These are phyloP conservation scores for Penicillium angulare DNA, from an alignment of 495 filamentous ascomycete species.

Conservation along the genomic window DNA sequence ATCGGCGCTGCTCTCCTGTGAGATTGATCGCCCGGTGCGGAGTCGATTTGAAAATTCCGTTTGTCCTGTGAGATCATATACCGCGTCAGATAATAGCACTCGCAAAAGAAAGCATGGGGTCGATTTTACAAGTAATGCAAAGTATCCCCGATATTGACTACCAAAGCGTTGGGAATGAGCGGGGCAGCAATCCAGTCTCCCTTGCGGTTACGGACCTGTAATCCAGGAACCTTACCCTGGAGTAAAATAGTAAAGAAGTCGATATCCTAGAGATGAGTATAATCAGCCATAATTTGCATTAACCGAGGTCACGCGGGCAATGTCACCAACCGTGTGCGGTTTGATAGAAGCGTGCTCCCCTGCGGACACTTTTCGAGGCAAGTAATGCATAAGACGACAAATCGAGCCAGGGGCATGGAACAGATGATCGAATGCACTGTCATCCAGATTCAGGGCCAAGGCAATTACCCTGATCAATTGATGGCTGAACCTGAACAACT, in stretches of 20 bases:
- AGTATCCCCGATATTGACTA: constrained; percentile 54
- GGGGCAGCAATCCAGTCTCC: constrained; percentile 43
- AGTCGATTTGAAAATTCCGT: constrained; percentile 45
- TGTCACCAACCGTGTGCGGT: constrained; percentile 37
- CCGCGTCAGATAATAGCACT: not conserved
- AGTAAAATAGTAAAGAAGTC: constrained; percentile 48
- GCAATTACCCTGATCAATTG: constrained; percentile 45
- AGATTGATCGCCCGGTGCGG: constrained; percentile 51
- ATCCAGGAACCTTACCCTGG: constrained; percentile 36
- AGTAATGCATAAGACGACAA: constrained; percentile 46
- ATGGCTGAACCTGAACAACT: constrained; percentile 29
- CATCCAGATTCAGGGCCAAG: constrained; percentile 40
- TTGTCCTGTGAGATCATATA: constrained; percentile 22
- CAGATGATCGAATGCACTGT: constrained; percentile 43
- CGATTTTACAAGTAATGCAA: constrained; percentile 44
- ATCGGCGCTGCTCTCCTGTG: constrained; percentile 43
- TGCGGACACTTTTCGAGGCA: constrained; percentile 33
- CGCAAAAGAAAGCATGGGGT: too few relatives aligned
- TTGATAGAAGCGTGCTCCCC: constrained; percentile 48
- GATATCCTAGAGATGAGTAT: constrained; percentile 28
- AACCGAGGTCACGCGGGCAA: not conserved
- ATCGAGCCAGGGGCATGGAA: constrained; percentile 42
- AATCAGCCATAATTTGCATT: not conserved
- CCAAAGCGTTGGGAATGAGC: constrained; percentile 42
- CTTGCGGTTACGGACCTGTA: constrained; percentile 43